Conservation (phyloP, 2,329 filamentous ascomycete genomes). For the Scedosporium apiospermum region DNA sequence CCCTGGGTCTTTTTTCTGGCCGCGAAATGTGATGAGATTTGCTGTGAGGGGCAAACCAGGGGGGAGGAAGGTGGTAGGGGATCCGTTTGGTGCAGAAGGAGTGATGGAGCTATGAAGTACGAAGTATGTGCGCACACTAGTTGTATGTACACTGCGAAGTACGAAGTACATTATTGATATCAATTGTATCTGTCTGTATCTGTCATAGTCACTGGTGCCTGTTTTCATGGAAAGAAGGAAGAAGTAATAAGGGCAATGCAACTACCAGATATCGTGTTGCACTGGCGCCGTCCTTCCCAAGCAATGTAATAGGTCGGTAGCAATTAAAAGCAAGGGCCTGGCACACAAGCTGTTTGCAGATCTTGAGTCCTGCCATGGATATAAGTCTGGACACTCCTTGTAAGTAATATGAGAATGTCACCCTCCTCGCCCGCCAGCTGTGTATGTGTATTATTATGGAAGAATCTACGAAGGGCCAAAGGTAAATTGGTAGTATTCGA, state of each 20-base stretch:
- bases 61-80: neutral
- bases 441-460: no score
- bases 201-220: no score
- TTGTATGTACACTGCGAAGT: neutral
- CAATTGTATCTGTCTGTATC: no score
- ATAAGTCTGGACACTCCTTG: neutral
- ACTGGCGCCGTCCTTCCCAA: neutral
- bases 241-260: neutral
- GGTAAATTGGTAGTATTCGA: no score
- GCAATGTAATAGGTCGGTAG: neutral
- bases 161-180: no score
- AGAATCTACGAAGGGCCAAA: no score
- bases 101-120: neutral
- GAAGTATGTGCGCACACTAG: neutral
- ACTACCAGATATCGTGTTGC: neutral
- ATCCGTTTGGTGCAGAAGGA: neutral
- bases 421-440: neutral
- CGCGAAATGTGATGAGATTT: neutral
- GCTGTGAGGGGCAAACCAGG: neutral
- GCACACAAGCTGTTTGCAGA: neutral
- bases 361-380: neutral
- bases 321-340: neutral
- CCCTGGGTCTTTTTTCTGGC: neutral
- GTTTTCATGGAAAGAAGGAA: no score
- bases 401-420: neutral